Evolutionary conservation across 352 stramenopile genomes (phyloP).

Genomic region (Pythium sukuiense): DNA sequence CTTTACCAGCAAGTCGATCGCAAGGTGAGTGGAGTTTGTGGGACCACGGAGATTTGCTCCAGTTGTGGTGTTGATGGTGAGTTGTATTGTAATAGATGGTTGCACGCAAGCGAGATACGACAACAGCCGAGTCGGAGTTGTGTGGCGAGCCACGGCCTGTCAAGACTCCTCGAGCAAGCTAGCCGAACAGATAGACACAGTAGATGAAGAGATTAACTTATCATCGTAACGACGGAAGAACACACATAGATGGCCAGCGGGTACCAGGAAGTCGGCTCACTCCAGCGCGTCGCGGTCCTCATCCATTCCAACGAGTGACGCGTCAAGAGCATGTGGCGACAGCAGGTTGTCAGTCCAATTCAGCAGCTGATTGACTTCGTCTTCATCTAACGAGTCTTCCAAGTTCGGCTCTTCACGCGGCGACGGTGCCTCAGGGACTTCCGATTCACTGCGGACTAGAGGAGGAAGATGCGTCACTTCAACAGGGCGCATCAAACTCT

Average conservation of each 20-base stretch:
- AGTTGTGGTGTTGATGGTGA: neutral
- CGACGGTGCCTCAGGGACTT: slow-evolving; percentile 11
- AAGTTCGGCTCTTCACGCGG: slow-evolving; percentile 24
- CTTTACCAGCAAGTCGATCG: slow-evolving; percentile 53
- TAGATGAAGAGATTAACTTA: slow-evolving; percentile 4
- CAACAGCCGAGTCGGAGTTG: neutral
- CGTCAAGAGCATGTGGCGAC: slow-evolving; percentile 44
- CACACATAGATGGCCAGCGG: neutral
- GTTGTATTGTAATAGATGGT: neutral
- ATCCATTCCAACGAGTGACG: slow-evolving; percentile 38
- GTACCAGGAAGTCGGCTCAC: neutral
- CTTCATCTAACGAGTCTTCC: slow-evolving; percentile 75
- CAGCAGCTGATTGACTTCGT: slow-evolving; percentile 74
- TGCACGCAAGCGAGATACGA: slow-evolving; percentile 24
- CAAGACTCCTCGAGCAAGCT: slow-evolving; percentile 20
- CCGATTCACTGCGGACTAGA: slow-evolving; percentile 15
- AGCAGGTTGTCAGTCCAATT: slow-evolving; percentile 78
- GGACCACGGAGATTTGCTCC: neutral
- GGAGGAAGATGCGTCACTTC: slow-evolving; percentile 8
- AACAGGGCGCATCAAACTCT: neutral
- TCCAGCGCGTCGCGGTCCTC: slow-evolving; percentile 24
- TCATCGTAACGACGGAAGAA: slow-evolving; percentile 4
- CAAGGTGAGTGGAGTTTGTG: slow-evolving; percentile 41
- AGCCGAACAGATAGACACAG: neutral
- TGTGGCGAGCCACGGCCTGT: slow-evolving; percentile 6